Evolutionary conservation across 768 basidiomycete genomes (phyloP), one percentile per base, ranked within the genome.

Genomic region (Pulveroboletus sp.): DNA sequence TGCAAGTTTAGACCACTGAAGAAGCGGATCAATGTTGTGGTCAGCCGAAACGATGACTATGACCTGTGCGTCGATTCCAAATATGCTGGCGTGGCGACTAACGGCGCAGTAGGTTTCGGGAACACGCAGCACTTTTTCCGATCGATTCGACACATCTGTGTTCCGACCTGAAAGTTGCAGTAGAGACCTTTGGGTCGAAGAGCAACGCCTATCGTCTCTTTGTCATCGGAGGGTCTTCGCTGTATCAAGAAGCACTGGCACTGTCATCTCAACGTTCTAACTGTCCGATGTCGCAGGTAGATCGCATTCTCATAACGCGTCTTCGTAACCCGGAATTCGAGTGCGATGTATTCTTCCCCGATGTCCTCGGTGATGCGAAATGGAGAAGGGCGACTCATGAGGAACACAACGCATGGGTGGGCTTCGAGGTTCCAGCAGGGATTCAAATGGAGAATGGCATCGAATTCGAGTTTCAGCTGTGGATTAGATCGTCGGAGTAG

Each of bases 391-490:
- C 81, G 30, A 69, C 76, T 14, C 83, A 90, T 57, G 72, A 73
- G 17, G 84, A 81, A 48, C 73, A 96, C 64, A 64, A 76, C 54
- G 75, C 73, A 9, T 98, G 93, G 92, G 81, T 81, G 0, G 92
- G 59, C n/a, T 88, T 86, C 59, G 80, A 85, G 10, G 89, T 94
- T 42, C 77, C 85, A 11, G 72, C 76, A 54, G 92, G 89, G 4
- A 70, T 80, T 60, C 85, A 89, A 67, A 81, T 82, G 64, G 93
- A 96, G 69, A 86, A 87, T 47, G 90, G 85, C 9, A 74, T 91
- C 39, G 74, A 77, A 57, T 99, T 94, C 66, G 88, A 90, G 71
- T 96, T 85, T 69, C 90, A 99, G 73, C 93, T 99, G 93, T 99
- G 95, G 95, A 76, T 82, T 43, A 77, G 80, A 46, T 65, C 62